Evolutionary conservation across 495 filamentous ascomycete genomes (phyloP), one percentile per base, ranked within the genome.

Genomic region (Hypoxylon fuscum): DNA sequence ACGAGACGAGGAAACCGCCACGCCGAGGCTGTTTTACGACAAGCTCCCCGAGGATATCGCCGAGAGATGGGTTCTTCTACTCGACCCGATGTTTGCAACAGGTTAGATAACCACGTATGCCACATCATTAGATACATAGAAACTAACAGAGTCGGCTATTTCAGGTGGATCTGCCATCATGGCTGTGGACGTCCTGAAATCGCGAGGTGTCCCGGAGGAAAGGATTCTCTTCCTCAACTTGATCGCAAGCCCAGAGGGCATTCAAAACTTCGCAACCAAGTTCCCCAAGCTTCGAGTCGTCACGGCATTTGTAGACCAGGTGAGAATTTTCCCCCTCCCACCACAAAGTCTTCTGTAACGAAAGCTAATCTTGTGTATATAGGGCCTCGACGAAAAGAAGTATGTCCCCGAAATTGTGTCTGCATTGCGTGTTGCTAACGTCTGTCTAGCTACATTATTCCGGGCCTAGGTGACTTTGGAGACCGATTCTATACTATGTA

Each of bases 51-150:
- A 90, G 65, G 95, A 98, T 76, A 96, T 98, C 68, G 85, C 89
- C 8, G 83, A 94, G 9, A 79, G 95, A 74, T 98, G 93, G 91
- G 93, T 97, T 23, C 82, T 98, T 22, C 80, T 98, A n/a, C 80
- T 98, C 27, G 96, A 98, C 72, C 95, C 96, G 2, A 98, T 98
- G 95, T 93, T 98, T 77, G 95, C 95, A 44, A 98, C 95, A 62
- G 95, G 94, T 93, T 74, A 70, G 83, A 37, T 51, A 48, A 14
- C 38, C 21, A 8, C 10, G 14, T 20, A 7, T 32, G 17, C 27
- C 47, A 34, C n/a, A 32, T 15, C 41, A 43, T 34, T 42, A 68
- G 70, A 32, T 73, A 22, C 7, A 35, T 5, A 18, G 31, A 11
- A 45, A 50, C 56, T 72, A 40, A 69, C 29, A 2, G 45, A 1